Evolutionary conservation across 176 grass and related monocot genomes (phyloP), one percentile per base, ranked within the genome.

Genomic region (Sorghum bicolor): DNA sequence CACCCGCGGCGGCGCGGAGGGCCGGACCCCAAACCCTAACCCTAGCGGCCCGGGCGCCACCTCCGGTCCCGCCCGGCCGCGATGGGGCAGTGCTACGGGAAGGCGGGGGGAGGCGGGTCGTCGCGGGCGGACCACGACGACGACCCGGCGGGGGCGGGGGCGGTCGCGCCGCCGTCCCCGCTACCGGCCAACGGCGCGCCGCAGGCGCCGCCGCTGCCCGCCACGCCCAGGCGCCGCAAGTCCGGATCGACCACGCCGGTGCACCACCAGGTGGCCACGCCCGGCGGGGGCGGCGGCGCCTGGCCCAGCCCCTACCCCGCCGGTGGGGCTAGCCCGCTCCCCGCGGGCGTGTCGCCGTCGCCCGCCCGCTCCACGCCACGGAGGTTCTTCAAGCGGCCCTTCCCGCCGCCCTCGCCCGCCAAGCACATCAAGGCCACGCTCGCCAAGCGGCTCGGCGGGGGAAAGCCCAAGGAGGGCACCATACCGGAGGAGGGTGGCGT

Each of bases 21-120:
- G 20, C 20, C 86, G 71, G 48, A 82, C 22, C 83, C 79, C 90
- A 75, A 86, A 80, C 86, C 86, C 83, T 90, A 75, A 67, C 63
- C 66, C 79, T 40, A 58, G 66, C 17, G 64, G 1, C 47, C 41
- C 67, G 33, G 47, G 64, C 48, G 34, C 64, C 69, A 34, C 37
- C 37, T 2, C 34, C 14, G 47, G 16, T 25, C 22, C 20, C 9
- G 55, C 9, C 12, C 25, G 25, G 64, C 4, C 39, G 50, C 72
- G 73, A 99, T 96, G 96, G 96, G 96, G 45, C 89, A 94, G 87
- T 99, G 96, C 91, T 87, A 96, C 85, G 93, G 93, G 19, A 94
- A 89, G 85, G 32, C 79, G 64, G 87, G 87, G 64, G 87, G 87
- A 0, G 10, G 57, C 75, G 48, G 69, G 68, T 90, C 93, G 32